These are phyloP conservation scores for Erysiphe neolycopersici DNA, from an alignment of 2,329 filamentous ascomycete genomes.

Conservation along the genomic window DNA sequence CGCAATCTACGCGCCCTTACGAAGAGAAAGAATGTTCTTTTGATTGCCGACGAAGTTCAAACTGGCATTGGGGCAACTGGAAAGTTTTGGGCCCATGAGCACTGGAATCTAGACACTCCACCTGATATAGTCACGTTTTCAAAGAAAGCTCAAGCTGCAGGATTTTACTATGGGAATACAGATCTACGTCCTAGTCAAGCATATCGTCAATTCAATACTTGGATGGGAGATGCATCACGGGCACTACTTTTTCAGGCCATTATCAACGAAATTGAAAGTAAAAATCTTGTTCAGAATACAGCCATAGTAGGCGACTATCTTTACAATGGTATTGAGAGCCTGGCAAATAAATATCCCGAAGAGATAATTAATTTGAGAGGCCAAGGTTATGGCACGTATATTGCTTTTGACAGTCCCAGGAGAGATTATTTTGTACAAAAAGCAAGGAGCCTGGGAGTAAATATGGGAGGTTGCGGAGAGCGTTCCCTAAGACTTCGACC, in stretches of 20 bases:
- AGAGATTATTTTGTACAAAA: conserved; percentile 41
- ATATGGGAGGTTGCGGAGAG: conserved; percentile 51
- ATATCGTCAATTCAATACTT: conserved; percentile 70
- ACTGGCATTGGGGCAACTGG: conserved; percentile 66
- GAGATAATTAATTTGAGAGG: conserved; percentile 50
- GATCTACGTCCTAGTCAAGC: conserved; percentile 52
- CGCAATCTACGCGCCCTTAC: conserved; percentile 46
- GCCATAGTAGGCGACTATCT: conserved; percentile 34
- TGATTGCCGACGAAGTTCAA: conserved; percentile 70
- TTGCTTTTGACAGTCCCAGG: conserved; percentile 50
- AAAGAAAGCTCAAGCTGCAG: conserved; percentile 67
- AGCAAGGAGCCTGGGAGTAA: conserved; percentile 46
- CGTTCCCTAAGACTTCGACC: conserved; percentile 45
- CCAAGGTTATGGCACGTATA: conserved; percentile 51
- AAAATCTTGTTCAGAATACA: conserved; percentile 42
- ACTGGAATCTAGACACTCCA: conserved; percentile 46
- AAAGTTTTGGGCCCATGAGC: conserved; percentile 69
- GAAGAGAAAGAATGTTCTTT: conserved; percentile 37
- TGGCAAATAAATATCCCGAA: conserved; percentile 37
- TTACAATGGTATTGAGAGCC: conserved; percentile 32
- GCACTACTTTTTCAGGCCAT: conserved; percentile 55
- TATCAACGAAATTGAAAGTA: conserved; percentile 43
- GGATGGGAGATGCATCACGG: conserved; percentile 61
- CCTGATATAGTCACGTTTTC: conserved; percentile 76
- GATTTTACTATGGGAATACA: conserved; percentile 59